Base-by-base conservation (phyloP, 768 basidiomycete genomes). In the Hericium rajendrae region DNA sequence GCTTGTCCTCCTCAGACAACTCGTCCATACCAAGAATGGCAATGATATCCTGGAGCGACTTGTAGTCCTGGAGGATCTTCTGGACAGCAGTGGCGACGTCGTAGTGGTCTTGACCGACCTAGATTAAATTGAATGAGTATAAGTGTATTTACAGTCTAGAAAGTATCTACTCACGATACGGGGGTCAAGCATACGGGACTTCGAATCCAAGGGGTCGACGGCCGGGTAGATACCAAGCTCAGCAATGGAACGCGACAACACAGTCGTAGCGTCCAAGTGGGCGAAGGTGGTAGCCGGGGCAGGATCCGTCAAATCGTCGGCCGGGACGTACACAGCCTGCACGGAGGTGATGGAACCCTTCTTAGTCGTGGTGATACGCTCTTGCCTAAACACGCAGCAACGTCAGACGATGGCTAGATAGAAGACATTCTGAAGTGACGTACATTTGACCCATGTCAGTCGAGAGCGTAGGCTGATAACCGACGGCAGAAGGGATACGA, bases 381-480 rank as follows among this genome's bases (percentile, higher is more conserved):
- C 97, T 81, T 98, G 95, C 89, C 89, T 91, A 60, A 39, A 16
- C 15, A 49, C 51, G 48, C 51, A 22, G 55, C 38, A 39, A 10
- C 43, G 32, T 32, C 9, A 32, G 49, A 39, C 59, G 64, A 38
- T 65, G 57, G 24, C 55, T 41, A 11, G 48, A 22, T 32, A 53
- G 4, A 39, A 5, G 37, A 58, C 48, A n/a, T 18, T 13, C 1
- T 8, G 5, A 2, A 51, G 15, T 3, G 20, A 79, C 88, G 59
- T 73, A 89, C 97, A 98, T 99, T 82, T 84, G 84, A 92, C 97
- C 97, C 97, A 99, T 99, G 74, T 99, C 97, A 71, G 97, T 99
- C 64, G 97, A 97, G 60, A 98, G 88, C 54, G 97, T 98, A 71
- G 97, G 97, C 73, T 99, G 97, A 79, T 99, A 99, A 85, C 97